These are phyloP conservation scores for Stephanodiscus triporus DNA, from an alignment of 108 stramenopile species.

Conservation along the genomic window DNA sequence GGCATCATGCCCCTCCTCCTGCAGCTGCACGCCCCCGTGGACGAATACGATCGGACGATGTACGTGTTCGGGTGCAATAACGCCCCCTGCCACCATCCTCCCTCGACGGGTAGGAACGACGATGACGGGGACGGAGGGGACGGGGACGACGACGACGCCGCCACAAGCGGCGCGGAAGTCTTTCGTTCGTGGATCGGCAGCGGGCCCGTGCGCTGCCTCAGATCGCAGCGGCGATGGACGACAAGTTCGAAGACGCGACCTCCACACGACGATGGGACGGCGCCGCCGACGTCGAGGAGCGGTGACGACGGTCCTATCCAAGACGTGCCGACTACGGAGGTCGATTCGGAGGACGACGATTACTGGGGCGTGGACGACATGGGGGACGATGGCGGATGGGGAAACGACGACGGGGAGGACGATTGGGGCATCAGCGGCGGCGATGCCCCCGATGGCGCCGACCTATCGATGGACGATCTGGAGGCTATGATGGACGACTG, in stretches of 20 bases:
- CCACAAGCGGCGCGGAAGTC: not conserved
- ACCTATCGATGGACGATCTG: constrained; percentile 55
- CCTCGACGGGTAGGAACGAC: not conserved
- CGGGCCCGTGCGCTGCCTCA: constrained; percentile 53
- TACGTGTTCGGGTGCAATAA: constrained; percentile 65
- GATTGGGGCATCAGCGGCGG: constrained; percentile 23
- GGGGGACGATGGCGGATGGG: constrained; percentile 25
- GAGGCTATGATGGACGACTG: constrained; percentile 61
- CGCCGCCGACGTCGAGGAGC: constrained; percentile 17
- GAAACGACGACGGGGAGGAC: constrained; percentile 35
- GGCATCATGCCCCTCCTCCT: constrained; percentile 59
- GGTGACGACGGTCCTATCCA: constrained; percentile 20
- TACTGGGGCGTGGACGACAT: constrained; percentile 60
- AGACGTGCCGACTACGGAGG: constrained; percentile 31
- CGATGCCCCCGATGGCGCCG: not conserved
- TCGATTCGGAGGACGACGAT: constrained; percentile 37
- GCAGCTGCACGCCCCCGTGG: constrained; percentile 55
- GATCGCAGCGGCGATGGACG: constrained; percentile 32
- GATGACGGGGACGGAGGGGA: not conserved
- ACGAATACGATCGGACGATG: constrained; percentile 45
- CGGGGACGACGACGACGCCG: not conserved
- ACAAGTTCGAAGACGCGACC: not conserved
- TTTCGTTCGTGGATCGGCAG: constrained; percentile 50
- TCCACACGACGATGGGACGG: too few relatives aligned
- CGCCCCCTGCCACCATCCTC: constrained; percentile 40